Percentiles rank a stretch among this genome's conserved stretches.
Evolutionary conservation across 164 flowering plant species (phyloP).

Genomic region (Magnolia kwangsiensis): DNA sequence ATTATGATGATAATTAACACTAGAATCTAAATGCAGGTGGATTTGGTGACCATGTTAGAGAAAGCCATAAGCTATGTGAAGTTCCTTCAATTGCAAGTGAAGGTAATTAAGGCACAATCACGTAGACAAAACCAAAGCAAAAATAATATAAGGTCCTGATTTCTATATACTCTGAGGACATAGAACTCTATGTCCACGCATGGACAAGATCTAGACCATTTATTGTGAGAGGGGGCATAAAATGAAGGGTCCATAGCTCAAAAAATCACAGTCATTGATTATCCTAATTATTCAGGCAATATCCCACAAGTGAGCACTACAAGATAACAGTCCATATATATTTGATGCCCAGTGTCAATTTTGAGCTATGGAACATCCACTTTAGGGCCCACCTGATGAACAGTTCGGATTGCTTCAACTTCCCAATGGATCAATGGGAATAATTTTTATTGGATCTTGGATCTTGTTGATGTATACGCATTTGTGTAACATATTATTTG

Average conservation of each 20-base stretch:
- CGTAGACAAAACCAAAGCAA: background rate
- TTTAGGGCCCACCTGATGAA: too few relatives aligned
- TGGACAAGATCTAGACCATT: too few relatives aligned
- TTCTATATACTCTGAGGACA: background rate
- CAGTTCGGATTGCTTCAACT: background rate
- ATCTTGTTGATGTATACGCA: background rate
- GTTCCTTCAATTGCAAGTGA: conserved; percentile 94
- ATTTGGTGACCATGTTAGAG: conserved; percentile 92
- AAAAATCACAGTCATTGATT: background rate
- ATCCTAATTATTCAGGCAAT: background rate
- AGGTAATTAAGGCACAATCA: conserved; percentile 37
- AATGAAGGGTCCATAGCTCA: too few relatives aligned
- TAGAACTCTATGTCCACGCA: too few relatives aligned
- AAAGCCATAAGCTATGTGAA: conserved; percentile 94
- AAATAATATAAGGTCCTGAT: background rate
- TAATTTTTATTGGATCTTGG: too few relatives aligned
- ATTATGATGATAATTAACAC: background rate
- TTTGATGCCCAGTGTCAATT: background rate
- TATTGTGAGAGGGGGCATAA: too few relatives aligned
- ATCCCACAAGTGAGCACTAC: background rate
- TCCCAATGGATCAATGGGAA: background rate
- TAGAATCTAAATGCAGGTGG: conserved; percentile 47
- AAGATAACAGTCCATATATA: too few relatives aligned
- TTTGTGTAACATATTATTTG: background rate
- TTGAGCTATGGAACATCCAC: too few relatives aligned